A percentile compares a stretch with the other conserved stretches of the same genome.
These are phyloP conservation scores for Lepidium sativum DNA, from an alignment of 345 rosid species.

Conservation along the genomic window DNA sequence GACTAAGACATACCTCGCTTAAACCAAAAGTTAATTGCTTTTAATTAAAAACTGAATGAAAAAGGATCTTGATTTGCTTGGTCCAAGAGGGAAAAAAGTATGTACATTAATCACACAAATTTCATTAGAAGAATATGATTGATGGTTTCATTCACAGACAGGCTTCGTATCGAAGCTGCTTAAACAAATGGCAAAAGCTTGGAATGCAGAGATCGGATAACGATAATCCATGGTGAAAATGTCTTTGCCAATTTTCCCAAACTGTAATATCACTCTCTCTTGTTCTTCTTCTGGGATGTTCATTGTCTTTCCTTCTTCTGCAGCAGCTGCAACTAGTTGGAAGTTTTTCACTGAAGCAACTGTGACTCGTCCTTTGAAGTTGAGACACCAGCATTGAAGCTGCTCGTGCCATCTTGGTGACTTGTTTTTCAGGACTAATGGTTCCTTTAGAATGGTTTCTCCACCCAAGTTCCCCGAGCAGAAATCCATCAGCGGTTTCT, in stretches of 20 bases:
- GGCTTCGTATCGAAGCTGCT: slow-evolving; percentile 96
- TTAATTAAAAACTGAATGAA: neutral
- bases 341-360: slow-evolving; percentile 95
- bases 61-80: slow-evolving; percentile 8
- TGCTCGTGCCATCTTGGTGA: slow-evolving; percentile 98
- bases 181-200: slow-evolving; percentile 92
- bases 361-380: slow-evolving; percentile 83
- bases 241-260: slow-evolving; percentile 93
- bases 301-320: slow-evolving; percentile 30
- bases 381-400: slow-evolving; percentile 90
- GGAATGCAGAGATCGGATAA: slow-evolving; percentile 89
- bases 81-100: slow-evolving; percentile 5
- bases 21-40: slow-evolving; percentile 16
- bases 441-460: slow-evolving; percentile 23
- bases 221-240: slow-evolving; percentile 93
- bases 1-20: slow-evolving; percentile 24
- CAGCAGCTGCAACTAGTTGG: slow-evolving; percentile 76
- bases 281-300: slow-evolving; percentile 56
- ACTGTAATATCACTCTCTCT: slow-evolving; percentile 73
- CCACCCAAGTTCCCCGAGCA: slow-evolving; percentile 32
- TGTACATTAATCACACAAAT: slow-evolving; percentile 21
- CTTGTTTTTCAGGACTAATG: slow-evolving; percentile 70
- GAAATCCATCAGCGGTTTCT: slow-evolving; percentile 32
- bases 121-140: neutral
- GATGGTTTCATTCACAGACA: slow-evolving; percentile 55